Percentiles rank a stretch among this genome's conserved stretches.
These are phyloP conservation scores for Neofusicoccum umdonicola DNA, from an alignment of 2,329 filamentous ascomycete genomes.

Conservation along the genomic window DNA sequence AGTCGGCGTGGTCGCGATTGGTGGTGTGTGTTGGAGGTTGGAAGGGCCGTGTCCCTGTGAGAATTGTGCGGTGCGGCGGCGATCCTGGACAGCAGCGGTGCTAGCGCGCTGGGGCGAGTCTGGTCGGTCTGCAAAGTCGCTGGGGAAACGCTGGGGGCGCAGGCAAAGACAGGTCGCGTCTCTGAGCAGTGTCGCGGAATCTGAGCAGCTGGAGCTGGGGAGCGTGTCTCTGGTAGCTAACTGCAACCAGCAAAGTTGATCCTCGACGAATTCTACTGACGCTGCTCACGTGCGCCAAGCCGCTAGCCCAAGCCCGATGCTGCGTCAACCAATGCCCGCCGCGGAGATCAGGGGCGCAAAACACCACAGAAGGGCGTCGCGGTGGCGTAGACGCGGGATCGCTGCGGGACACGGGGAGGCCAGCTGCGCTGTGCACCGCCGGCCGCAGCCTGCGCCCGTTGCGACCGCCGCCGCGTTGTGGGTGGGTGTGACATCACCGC, in stretches of 20 bases:
- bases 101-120: constrained; percentile 4
- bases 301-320: background rate
- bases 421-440: background rate
- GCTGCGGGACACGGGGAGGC: background rate
- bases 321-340: background rate
- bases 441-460: background rate
- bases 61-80: constrained; percentile 15
- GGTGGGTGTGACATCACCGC: constrained; percentile 5
- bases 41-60: constrained; percentile 14
- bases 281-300: constrained; percentile 13
- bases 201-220: background rate
- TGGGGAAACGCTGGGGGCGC: constrained; percentile 4
- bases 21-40: constrained; percentile 8
- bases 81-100: constrained; percentile 12
- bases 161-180: background rate
- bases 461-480: background rate
- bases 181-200: background rate
- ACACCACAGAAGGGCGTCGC: background rate
- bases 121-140: background rate
- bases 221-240: constrained; percentile 1
- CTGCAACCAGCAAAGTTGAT: constrained; percentile 16
- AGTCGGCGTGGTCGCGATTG: constrained; percentile 1
- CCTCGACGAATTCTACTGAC: constrained; percentile 16
- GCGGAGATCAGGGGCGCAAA: background rate
- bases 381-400: background rate